These are phyloP conservation scores for Fusarium fujikuroi DNA, from an alignment of 2,329 filamentous ascomycete genomes.

Conservation along the genomic window DNA sequence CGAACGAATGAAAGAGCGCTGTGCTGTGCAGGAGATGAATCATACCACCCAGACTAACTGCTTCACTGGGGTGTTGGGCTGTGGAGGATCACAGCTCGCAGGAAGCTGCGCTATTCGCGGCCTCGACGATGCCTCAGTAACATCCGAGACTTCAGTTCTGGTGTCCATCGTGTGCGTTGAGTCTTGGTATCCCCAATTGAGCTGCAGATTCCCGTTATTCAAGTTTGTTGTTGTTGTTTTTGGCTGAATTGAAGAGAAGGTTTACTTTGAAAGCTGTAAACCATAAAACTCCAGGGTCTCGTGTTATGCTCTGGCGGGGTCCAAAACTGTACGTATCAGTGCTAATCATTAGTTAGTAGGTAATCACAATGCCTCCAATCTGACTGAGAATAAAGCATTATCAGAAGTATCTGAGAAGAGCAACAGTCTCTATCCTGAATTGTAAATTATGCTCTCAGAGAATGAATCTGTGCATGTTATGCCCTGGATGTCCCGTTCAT, in stretches of 20 bases:
- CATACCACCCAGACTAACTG: constrained; percentile 88
- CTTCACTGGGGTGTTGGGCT: constrained; percentile 73
- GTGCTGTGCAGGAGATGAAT: not conserved
- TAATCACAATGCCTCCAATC: not conserved
- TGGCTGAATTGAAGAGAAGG: constrained; percentile 8
- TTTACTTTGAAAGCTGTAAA: not conserved
- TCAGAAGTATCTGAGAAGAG: too few relatives aligned
- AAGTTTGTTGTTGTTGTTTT: not conserved
- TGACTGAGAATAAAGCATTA: not conserved
- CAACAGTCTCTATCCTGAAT: not conserved
- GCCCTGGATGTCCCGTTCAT: not conserved
- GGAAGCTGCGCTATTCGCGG: constrained; percentile 69
- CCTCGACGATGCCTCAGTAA: constrained; percentile 44
- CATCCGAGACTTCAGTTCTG: constrained; percentile 42
- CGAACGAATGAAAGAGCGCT: not conserved
- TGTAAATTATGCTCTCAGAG: not conserved
- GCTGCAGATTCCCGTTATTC: not conserved
- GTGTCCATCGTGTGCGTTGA: constrained; percentile 38
- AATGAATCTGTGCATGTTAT: not conserved
- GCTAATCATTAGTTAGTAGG: not conserved
- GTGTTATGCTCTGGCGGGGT: constrained; percentile 22
- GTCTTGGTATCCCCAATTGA: not conserved
- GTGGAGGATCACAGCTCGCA: constrained; percentile 85
- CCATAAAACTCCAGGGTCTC: constrained; percentile 18
- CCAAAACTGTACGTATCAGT: constrained; percentile 17